Base-by-base conservation (phyloP, 139 green algal species). In the Chlorella vulgaris region DNA sequence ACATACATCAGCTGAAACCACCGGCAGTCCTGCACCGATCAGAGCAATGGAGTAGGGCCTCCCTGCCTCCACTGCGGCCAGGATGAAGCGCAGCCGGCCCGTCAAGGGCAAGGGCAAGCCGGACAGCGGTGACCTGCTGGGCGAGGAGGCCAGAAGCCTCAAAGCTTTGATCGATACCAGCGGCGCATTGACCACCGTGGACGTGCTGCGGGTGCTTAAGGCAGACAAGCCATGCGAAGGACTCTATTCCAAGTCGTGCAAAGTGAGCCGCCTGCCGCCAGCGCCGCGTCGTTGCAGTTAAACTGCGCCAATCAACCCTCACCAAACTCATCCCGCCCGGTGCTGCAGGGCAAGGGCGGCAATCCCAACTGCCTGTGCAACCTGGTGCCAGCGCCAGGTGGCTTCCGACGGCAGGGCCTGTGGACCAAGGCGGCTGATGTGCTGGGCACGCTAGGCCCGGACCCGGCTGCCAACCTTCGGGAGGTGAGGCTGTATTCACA, bases 301-400 rank as follows among this genome's bases (percentile, higher is more conserved):
- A 10, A 58, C 47, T 31, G n/a, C n/a, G n/a, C n/a, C n/a, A n/a
- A n/a, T n/a, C n/a, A n/a, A n/a, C n/a, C n/a, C n/a, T n/a, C n/a
- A n/a, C n/a, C n/a, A n/a, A n/a, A n/a, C n/a, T n/a, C n/a, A n/a
- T n/a, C n/a, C n/a, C n/a, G n/a, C n/a, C n/a, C n/a, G n/a, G n/a
- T n/a, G 35, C 8, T 67, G 76, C 82, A 87, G 82, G 69, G 76
- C 71, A 86, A 84, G 47, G 90, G 89, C 35, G 81, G 89, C 74
- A 94, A 95, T 73, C 88, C 91, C 22, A 85, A 86, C 55, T 97
- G 93, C 85, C 83, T 96, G 18, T 93, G 88, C 78, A 85, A 83
- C 51, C 78, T 95, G 38, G 69, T 93, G 1, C 94, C 93, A 2
- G 74, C 75, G 0, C 68, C 79, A 13, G 86, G 84, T 7, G 80